Base-by-base conservation (phyloP, 768 basidiomycete species). In the Trametes maxima region DNA sequence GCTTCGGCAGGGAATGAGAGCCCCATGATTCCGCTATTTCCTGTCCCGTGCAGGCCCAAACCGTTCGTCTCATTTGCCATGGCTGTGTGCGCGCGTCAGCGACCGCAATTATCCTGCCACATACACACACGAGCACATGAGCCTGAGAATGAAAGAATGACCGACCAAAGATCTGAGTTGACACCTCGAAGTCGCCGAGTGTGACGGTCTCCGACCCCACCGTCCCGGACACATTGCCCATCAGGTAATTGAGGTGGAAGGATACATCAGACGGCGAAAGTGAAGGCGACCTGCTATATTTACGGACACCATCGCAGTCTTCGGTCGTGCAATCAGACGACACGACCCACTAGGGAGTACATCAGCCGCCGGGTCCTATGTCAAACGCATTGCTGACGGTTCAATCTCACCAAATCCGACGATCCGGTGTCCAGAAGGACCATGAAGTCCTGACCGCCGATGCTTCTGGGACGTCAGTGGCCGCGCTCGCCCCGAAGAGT, bases 381-480 rank as follows among this genome's bases (percentile, higher is more conserved):
- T 50, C 51, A 49, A 24, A 22, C 51, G 17, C 45, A 36, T 43
- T 52, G 13, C 39, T 54, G 52, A 49, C 55, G 57, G 53, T 42
- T 50, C 39, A 47, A 36, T 67, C 76, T 47, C 64, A 83, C 83
- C 64, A 86, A 66, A 68, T 85, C 85, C 0, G 85, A 79, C 3
- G 84, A 86, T 49, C 84, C 85, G 8, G 85, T 85, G 67, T 85
- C 84, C 28, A 84, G 71, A 4, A 82, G 77, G 21, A 79, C 73
- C 67, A 74, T 73, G 58, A 85, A 78, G 42, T 71, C 61, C 67
- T 81, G 79, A 3, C 73, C 75, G 47, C 79, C 80, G 46, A 82
- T 70, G 36, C 79, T 82, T 57, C 8, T 50, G 28, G 53, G 57
- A 37, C 12, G 48, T 70, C 42, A 65, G 57, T 44, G 45, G 25